Evolutionary conservation across 2,329 filamentous ascomycete species (phyloP), one percentile per base, ranked within the genome.

Genomic region (Lachnellula suecica): DNA sequence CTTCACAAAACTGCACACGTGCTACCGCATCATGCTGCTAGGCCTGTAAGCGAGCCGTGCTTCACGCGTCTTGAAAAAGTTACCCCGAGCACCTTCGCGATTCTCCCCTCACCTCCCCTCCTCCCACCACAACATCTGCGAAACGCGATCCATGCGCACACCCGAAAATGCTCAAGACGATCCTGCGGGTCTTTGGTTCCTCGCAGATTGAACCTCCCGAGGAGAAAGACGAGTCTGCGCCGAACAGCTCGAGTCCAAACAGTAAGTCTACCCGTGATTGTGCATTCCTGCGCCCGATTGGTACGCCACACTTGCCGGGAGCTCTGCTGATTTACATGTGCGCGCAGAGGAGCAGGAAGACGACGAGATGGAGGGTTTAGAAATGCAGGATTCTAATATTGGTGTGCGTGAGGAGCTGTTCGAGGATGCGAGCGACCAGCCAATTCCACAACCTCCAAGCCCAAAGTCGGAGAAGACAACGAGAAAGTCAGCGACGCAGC

Each of bases 401-500:
- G 17, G 31, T 35, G 31, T 11, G 31, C 5, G 17, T 17, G 15
- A n/a, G 31, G 13, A 17, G 31, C 13, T 35, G 31, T 40, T 40
- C 19, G 8, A 40, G 11, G 20, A 24, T 25, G 11, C 20, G 2
- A 23, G 22, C 22, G 23, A 10, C 11, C 20, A 43, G 40, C 23
- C 10, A 20, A 8, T 20, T 11, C 17, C n/a, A 40, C 37, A 9
- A 43, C 23, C 15, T 17, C 15, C 11, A 27, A 43, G 13, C 22
- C 40, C 11, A 40, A 40, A 49, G 20, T 15, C n/a, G 23, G 44
- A 44, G 47, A 50, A 44, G 40, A 44, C 44, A 27, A 13, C 22
- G 8, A 44, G 38, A 29, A 38, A 23, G n/a, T 31, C 15, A 15
- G 43, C 43, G 11, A 31, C 15, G 24, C 22, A 31, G 1, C 25